phyloP scores from a whole-genome alignment of 352 stramenopile genomes.

The Phytophthora capsici region DNA sequence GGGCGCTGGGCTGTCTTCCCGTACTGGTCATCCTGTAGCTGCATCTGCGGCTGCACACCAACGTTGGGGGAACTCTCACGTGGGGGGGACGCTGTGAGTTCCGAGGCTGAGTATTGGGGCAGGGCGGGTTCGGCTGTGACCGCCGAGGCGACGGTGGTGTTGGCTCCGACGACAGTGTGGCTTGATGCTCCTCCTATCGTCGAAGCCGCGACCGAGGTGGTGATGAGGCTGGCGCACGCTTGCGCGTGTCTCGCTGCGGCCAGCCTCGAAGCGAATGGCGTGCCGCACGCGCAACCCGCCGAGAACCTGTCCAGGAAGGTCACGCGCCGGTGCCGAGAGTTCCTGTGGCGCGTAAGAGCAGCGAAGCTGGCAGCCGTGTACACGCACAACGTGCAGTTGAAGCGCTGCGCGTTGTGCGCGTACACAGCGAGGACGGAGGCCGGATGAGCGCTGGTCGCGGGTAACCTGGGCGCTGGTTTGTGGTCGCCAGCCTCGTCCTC shows the following conservation, averaged over 20 bases:
- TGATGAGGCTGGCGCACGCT: neutral
- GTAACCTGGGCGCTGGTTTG: neutral
- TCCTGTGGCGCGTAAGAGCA: too few relatives aligned
- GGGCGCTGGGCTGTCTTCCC: too few relatives aligned
- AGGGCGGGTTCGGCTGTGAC: too few relatives aligned
- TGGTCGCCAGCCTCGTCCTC: neutral
- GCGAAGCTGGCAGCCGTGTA: neutral
- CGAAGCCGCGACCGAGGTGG: neutral
- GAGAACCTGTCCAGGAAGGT: neutral
- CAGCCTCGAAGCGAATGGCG: neutral
- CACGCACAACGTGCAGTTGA: constrained; percentile 9
- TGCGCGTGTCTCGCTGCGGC: neutral
- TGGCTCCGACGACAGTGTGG: neutral
- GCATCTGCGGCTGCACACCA: too few relatives aligned
- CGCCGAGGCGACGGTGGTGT: too few relatives aligned
- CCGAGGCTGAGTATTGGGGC: too few relatives aligned
- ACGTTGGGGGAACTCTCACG: too few relatives aligned
- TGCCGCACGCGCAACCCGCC: neutral
- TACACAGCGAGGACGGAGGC: neutral
- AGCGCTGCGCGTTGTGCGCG: constrained; percentile 13
- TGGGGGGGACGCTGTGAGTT: too few relatives aligned
- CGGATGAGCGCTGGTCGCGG: neutral
- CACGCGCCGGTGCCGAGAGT: neutral
- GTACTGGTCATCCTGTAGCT: too few relatives aligned
- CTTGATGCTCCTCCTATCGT: neutral